These are phyloP conservation scores for Trypanosomatidae sp. DNA, from an alignment of 208 protist genomes.

Conservation along the genomic window DNA sequence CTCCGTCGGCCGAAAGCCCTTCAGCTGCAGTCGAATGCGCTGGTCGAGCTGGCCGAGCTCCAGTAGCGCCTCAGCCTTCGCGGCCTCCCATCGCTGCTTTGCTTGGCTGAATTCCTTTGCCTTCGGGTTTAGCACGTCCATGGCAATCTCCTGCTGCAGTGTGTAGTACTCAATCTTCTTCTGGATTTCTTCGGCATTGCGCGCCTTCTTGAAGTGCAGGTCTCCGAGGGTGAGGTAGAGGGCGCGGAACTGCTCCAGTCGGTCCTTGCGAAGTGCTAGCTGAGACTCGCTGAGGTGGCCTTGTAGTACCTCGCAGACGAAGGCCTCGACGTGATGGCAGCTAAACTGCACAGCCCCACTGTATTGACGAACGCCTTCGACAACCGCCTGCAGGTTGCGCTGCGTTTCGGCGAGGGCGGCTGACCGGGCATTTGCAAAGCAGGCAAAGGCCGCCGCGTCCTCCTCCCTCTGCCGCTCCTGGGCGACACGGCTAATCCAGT, in stretches of 20 bases:
- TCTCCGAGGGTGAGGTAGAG: slow-evolving; percentile 89
- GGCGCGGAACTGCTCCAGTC: slow-evolving; percentile 71
- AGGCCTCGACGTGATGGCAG: slow-evolving; percentile 35
- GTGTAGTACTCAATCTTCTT: slow-evolving; percentile 83
- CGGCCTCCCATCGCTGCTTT: slow-evolving; percentile 67
- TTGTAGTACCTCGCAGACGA: slow-evolving; percentile 41
- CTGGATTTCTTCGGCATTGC: slow-evolving; percentile 71
- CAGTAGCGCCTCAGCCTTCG: slow-evolving; percentile 53
- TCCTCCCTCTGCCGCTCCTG: slow-evolving; percentile 54
- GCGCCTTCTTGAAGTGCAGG: slow-evolving; percentile 85
- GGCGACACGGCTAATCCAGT: slow-evolving; percentile 48
- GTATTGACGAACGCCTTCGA: slow-evolving; percentile 25
- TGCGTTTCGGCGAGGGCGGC: slow-evolving; percentile 47
- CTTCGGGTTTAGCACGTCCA: slow-evolving; percentile 88
- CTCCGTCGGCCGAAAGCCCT: slow-evolving; percentile 77
- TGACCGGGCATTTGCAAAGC: slow-evolving; percentile 49
- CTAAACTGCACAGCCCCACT: slow-evolving; percentile 34
- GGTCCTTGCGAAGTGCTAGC: slow-evolving; percentile 58
- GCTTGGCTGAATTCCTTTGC: slow-evolving; percentile 84
- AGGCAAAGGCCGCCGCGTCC: slow-evolving; percentile 50
- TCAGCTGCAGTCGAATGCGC: slow-evolving; percentile 49
- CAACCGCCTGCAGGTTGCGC: slow-evolving; percentile 32
- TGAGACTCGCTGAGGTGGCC: slow-evolving; percentile 28
- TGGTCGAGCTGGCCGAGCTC: slow-evolving; percentile 57
- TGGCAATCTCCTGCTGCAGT: slow-evolving; percentile 84